phyloP scores from a whole-genome alignment of 805 yeast species.

The Lipomyces yamanashiensis region DNA sequence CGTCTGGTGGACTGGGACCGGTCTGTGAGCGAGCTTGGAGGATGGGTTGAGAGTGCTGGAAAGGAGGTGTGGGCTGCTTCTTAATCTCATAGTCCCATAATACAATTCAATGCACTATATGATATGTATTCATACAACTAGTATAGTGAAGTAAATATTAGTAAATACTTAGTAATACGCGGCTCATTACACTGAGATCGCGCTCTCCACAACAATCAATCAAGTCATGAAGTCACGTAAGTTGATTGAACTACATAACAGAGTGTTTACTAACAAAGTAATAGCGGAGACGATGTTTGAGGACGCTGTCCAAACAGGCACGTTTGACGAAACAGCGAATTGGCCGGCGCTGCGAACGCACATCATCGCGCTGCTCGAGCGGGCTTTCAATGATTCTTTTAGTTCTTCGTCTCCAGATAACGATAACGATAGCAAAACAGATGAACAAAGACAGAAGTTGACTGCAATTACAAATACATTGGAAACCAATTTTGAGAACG shows the following conservation, averaged over 20 bases:
- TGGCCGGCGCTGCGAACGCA: slow-evolving; percentile 5
- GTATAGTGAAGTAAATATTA: background rate
- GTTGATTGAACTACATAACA: background rate
- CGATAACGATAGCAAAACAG: background rate
- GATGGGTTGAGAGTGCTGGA: slow-evolving; percentile 64
- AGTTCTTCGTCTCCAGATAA: background rate
- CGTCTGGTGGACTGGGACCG: slow-evolving; percentile 79
- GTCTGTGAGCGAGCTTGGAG: slow-evolving; percentile 68
- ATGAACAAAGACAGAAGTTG: background rate
- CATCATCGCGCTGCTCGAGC: background rate
- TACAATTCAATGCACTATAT: too few species aligned
- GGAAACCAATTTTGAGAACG: background rate
- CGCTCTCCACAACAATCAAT: background rate
- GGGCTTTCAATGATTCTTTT: background rate
- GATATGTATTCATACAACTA: background rate
- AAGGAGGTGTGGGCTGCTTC: slow-evolving; percentile 47
- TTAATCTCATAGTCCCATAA: too few species aligned
- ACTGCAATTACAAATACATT: slow-evolving; percentile 2
- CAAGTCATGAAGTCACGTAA: slow-evolving; percentile 9
- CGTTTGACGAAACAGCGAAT: slow-evolving; percentile 1
- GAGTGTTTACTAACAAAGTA: background rate
- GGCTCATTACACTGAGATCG: background rate
- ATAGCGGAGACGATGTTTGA: slow-evolving; percentile 1
- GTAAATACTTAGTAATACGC: background rate
- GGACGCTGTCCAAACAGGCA: slow-evolving; percentile 1